Base-by-base conservation (phyloP, 345 rosid species). In the Rubroshorea leprosula region DNA sequence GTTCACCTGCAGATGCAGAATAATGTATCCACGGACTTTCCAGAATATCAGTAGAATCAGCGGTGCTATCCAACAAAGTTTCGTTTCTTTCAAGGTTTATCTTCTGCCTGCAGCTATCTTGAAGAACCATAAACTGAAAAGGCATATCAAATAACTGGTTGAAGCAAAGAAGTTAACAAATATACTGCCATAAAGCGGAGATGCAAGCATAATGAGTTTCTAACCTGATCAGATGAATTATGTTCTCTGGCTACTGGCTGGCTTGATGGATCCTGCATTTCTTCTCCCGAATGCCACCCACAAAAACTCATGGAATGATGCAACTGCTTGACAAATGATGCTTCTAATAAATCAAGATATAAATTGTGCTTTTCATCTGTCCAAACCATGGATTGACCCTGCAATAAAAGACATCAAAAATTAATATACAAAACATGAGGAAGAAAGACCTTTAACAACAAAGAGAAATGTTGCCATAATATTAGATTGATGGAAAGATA, bases 281-380 rank as follows among this genome's bases (percentile, higher is more conserved):
- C 69, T 64, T 71, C 61, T 26, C 15, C 66, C 26, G 38, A 51
- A 38, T 51, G 23, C 41, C 48, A 18, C 45, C 64, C 65, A 22
- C 44, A 65, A 45, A 60, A 60, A 22, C 73, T 69, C 44, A 59
- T 59, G 11, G 79, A 66, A 8, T 69, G 66, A 49, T 76, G 73
- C 72, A 89, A 50, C 62, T 89, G 85, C 67, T 68, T 70, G 52
- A 89, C 77, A 70, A 89, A 86, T 9, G 94, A 82, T 58, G 67
- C 77, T 74, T 89, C 97, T 52, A 89, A 62, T 17, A 64, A 66
- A 67, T 71, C 65, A 49, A 89, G 78, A 68, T 83, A 89, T 5
- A 62, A 52, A 35, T 57, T 68, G 75, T 89, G 97, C 65, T 70
- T 86, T 80, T 86, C 89, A 72, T 86, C 70, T 23, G 94, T 89